Evolutionary conservation across 225 moss, liverwort and hornwort species (phyloP), one percentile per base, ranked within the genome.

Genomic region (Pseudisothecium myosuroides): DNA sequence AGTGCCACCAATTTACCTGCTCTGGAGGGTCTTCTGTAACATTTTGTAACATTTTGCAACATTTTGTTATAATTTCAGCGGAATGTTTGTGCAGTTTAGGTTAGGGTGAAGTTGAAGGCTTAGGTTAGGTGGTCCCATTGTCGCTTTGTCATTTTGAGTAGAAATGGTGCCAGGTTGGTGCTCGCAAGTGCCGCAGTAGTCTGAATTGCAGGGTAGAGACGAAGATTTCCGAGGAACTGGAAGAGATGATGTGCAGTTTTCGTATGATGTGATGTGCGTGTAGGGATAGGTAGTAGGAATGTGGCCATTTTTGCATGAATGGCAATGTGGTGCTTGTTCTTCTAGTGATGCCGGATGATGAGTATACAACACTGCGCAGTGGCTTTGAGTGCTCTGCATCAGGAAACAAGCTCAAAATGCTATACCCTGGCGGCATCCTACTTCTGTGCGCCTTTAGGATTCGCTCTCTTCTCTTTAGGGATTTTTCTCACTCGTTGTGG

Each of bases 311-410:
- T 55, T 26, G 83, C n/a, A 71, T 47, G 36, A 47, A 63, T 50
- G 83, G 27, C 32, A 80, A 59, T 65, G 55, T 32, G 67, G 52
- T 52, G n/a, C 19, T 55, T 39, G 19, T 32, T 80, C 80, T 27
- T 80, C 27, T 58, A 56, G 12, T 86, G 65, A 63, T 88, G 83
- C 76, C 88, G 83, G 64, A 64, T 83, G 88, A 83, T 76, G 88
- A 83, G 65, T 88, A 66, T 56, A 34, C 27, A 75, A 56, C 83
- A 88, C 83, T 88, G 88, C 76, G 83, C 83, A 75, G 76, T 88
- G 88, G 88, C 76, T 88, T 83, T 88, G 88, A 88, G 83, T 76
- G 83, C 83, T 64, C 54, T 88, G 88, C 83, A 88, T 56, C 11
- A 45, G 65, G 88, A 88, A 88, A 88, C 81, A 76, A 88, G 76